Evolutionary conservation across 352 stramenopile species (phyloP).

Genomic region (Globisporangium ultimum): DNA sequence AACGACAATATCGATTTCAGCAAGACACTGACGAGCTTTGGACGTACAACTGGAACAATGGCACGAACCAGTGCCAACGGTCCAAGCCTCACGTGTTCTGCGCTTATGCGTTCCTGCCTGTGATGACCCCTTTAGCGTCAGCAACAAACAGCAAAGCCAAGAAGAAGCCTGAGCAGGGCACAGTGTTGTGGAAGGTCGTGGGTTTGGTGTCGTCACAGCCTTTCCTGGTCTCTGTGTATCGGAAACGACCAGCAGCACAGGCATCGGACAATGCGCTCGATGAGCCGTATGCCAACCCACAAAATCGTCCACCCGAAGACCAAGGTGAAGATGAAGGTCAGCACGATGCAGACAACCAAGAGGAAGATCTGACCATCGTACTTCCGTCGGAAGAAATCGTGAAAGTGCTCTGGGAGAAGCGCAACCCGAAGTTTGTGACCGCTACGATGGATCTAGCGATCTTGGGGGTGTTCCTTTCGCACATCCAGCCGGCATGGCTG

Average conservation of each 20-base stretch:
- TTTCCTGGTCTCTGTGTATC: constrained; percentile 17
- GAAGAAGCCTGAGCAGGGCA: neutral
- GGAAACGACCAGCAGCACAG: no score
- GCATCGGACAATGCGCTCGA: constrained; percentile 1
- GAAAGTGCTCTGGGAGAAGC: constrained; percentile 2
- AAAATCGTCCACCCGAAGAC: neutral
- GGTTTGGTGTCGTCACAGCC: constrained; percentile 20
- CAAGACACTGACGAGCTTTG: constrained; percentile 31
- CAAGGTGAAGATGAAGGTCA: neutral
- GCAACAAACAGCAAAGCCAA: neutral
- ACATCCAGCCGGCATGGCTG: constrained; percentile 8
- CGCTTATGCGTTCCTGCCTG: constrained; percentile 29
- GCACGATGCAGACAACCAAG: no score
- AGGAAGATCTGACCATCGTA: neutral
- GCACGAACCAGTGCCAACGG: constrained; percentile 42
- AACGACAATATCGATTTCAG: constrained; percentile 17
- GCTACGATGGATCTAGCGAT: constrained; percentile 6
- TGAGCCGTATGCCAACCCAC: neutral
- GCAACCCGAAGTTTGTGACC: constrained; percentile 1
- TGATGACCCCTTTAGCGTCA: neutral
- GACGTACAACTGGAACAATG: constrained; percentile 60
- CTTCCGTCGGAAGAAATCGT: neutral
- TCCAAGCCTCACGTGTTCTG: constrained; percentile 36
- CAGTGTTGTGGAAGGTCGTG: constrained; percentile 24
- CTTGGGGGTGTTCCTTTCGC: constrained; percentile 5